Evolutionary conservation across 2,329 filamentous ascomycete species (phyloP), one percentile per base, ranked within the genome.

Genomic region (Zymoseptoria ardabiliae): DNA sequence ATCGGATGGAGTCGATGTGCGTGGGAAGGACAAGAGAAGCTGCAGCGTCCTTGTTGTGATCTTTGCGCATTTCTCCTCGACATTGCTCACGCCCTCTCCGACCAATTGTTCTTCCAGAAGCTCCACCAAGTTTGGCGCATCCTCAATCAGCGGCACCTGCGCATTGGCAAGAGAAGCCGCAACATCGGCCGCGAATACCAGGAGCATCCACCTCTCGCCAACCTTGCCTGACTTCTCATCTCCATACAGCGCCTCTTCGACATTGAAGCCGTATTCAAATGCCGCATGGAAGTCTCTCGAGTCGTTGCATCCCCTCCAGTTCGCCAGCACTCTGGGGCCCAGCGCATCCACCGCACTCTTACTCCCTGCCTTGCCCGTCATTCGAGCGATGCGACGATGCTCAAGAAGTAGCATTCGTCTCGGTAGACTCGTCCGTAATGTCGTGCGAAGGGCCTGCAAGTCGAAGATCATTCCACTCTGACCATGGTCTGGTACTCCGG

Each of bases 381-480:
- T 56, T 17, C 72, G 68, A 23, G 66, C 67, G n/a, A 67, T 65
- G 2, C 71, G 68, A 11, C 71, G 63, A 20, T 68, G 68, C 56
- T 74, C 72, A 7, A 74, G 68, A 20, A 70, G 57, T 11, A 67
- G 65, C 54, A 72, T 66, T 13, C 73, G 65, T 23, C 71, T 60
- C 11, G 69, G 64, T 23, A 71, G 57, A 59, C 71, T 72, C 30
- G 56, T 57, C 7, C 68, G 65, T 10, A 74, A 66, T 9, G 63
- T 63, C 19, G 65, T 55, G 17, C 72, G 63, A 13, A 74, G 61
- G n/a, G 67, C 65, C 22, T 73, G 69, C 20, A 74, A 60, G 23
- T 74, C 73, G 49, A 73, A 68, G 49, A 74, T 61, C 65, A 74
- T 70, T 49, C 73, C 71, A 13, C 68, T 72, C 57, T 73, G 71